Evolutionary conservation across 1,139 yeast species (phyloP), one percentile per base, ranked within the genome.

Genomic region (Diutina sp.): DNA sequence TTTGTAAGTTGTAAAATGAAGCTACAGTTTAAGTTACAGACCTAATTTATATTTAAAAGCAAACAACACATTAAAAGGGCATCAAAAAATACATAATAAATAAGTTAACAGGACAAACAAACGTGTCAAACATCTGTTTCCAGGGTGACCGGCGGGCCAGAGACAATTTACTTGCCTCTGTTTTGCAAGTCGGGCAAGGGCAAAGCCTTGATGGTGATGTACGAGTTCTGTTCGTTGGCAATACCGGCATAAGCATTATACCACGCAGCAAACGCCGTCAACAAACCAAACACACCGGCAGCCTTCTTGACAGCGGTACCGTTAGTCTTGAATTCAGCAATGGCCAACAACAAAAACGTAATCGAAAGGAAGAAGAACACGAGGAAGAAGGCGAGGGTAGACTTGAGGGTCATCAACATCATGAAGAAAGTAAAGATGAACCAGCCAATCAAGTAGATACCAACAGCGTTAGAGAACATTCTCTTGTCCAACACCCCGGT

Each of bases 221-320:
- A 88, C 46, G 89, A 75, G 72, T 86, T 90, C 69, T 81, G 87
- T 64, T 71, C 72, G 61, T 79, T 87, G 56, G 95, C 88, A 57
- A 90, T 69, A 83, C 96, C 96, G n/a, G 96, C 95, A 64, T 82
- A 87, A 6, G 96, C 96, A 68, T 88, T 87, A 67, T 89, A 90
- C 91, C 93, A 90, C 14, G 95, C 95, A 56, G 82, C 68, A 63
- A 87, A 81, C 1, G 96, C 88, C 47, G 91, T 84, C 46, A 89
- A 68, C n/a, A 90, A 66, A 50, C 96, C 97, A 59, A 87, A 72
- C 38, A 85, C 85, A 61, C 97, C 97, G 50, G 84, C 96, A 25
- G 93, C 95, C 64, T 75, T 83, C 59, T 78, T 76, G 70, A 62
- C 63, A 2, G 66, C 41, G 21, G 38, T 60, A 9, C 66, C 63